Conservation (phyloP, 139 green algal genomes). For the Micractinium conductrix region DNA sequence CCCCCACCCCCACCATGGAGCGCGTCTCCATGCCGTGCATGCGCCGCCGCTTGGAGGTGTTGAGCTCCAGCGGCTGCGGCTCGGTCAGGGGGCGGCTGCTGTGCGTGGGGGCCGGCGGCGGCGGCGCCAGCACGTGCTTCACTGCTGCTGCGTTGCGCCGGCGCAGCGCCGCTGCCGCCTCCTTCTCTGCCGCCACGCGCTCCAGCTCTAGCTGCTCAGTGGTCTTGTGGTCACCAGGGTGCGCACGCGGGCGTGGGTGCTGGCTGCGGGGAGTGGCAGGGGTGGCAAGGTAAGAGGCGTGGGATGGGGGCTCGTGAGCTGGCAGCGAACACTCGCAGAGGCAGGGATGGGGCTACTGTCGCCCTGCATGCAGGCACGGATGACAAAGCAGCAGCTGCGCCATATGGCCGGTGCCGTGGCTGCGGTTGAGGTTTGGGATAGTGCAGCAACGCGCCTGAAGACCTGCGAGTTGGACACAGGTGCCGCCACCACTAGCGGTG, state of each 20-base stretch:
- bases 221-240: constrained; percentile 41
- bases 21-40: constrained; percentile 43
- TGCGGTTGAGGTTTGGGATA: too few relatives aligned
- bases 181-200: constrained; percentile 28
- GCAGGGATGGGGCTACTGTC: background rate
- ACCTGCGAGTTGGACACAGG: background rate
- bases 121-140: constrained; percentile 41
- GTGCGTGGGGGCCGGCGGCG: constrained; percentile 12
- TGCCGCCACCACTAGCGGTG: background rate
- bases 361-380: background rate
- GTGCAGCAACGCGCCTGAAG: background rate
- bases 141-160: constrained; percentile 43
- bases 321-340: too few relatives aligned
- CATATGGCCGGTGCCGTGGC: too few relatives aligned
- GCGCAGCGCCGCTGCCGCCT: constrained; percentile 37
- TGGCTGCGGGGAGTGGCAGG: background rate
- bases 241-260: constrained; percentile 18
- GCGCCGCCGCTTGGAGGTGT: constrained; percentile 53
- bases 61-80: constrained; percentile 41
- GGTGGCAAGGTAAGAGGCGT: background rate
- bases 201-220: constrained; percentile 69
- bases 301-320: background rate
- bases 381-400: too few relatives aligned
- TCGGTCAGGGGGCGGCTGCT: constrained; percentile 48
- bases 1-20: constrained; percentile 5